Conservation (phyloP, 2,329 filamentous ascomycete species). For the Aureobasidium zeae region DNA sequence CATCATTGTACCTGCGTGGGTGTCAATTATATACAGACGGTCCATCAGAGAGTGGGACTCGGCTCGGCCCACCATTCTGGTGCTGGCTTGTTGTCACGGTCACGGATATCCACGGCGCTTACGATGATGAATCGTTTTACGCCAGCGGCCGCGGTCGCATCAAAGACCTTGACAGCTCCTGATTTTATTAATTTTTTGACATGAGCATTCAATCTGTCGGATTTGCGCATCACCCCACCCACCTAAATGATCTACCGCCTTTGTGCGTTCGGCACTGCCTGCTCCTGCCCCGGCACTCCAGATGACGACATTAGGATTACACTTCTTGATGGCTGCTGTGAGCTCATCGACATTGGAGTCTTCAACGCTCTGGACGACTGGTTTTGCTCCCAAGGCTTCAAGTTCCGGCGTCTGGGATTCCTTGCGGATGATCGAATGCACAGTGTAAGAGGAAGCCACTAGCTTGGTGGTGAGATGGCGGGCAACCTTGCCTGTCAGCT, state of each 20-base stretch:
- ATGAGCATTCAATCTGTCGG: too few species aligned
- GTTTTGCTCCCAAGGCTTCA: conserved; percentile 33
- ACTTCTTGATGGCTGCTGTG: conserved; percentile 28
- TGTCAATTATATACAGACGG: too few species aligned
- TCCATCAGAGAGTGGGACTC: too few species aligned
- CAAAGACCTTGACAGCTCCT: conserved; percentile 54
- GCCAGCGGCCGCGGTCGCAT: conserved; percentile 47
- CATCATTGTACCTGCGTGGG: conserved; percentile 30
- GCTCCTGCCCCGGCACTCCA: conserved; percentile 28
- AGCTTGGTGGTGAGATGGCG: conserved; percentile 28
- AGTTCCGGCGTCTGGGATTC: conserved; percentile 29
- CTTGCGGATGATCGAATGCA: conserved; percentile 29
- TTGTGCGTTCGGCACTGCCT: conserved; percentile 45
- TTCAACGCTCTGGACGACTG: conserved; percentile 38
- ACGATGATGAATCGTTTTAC: conserved; percentile 57
- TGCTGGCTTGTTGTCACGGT: conserved; percentile 30
- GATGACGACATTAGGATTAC: conserved; percentile 28
- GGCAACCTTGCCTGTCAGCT: conserved; percentile 22
- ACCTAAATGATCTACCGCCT: conserved; percentile 49
- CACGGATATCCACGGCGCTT: conserved; percentile 51
- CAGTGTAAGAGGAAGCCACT: conserved; percentile 21
- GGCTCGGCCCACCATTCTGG: conserved; percentile 31
- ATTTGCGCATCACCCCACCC: background rate
- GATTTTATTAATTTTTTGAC: too few species aligned
- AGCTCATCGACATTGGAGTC: conserved; percentile 32